phyloP scores from a whole-genome alignment of 306 rosid species.

The Vigna hirtella region DNA sequence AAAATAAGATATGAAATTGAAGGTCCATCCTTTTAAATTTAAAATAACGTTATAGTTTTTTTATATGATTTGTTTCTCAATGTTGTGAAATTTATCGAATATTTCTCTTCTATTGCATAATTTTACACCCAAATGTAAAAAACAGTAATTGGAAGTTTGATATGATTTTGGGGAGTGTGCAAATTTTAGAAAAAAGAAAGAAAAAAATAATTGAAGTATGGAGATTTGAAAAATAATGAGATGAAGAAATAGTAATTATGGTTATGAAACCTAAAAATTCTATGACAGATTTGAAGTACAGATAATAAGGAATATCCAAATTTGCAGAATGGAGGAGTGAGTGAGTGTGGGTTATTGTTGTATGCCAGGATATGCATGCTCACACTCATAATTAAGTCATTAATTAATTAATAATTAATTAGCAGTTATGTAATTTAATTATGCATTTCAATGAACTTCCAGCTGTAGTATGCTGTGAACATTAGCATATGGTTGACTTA shows the following conservation, averaged over 20 bases:
- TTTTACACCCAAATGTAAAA: too few relatives aligned
- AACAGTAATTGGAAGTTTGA: too few relatives aligned
- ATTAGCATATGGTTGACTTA: conserved; percentile 49
- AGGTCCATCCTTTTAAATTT: too few relatives aligned
- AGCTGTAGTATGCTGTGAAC: conserved; percentile 58
- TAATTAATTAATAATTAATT: too few relatives aligned
- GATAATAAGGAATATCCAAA: conserved; percentile 38
- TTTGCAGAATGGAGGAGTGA: conserved; percentile 20
- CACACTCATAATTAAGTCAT: conserved; percentile 38
- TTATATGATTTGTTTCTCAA: too few relatives aligned
- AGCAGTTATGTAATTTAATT: neutral
- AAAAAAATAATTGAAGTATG: neutral
- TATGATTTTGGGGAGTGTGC: neutral
- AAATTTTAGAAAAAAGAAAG: neutral
- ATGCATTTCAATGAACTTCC: conserved; percentile 54
- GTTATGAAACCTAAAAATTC: conserved; percentile 44
- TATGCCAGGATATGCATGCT: conserved; percentile 45
- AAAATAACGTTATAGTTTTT: too few relatives aligned
- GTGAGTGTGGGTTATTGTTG: neutral
- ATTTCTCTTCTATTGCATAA: too few relatives aligned
- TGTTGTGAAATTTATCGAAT: too few relatives aligned
- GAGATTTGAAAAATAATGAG: neutral
- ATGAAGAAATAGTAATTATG: conserved; percentile 27
- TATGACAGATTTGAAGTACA: conserved; percentile 41
- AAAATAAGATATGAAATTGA: too few relatives aligned